These are phyloP conservation scores for Penicillium italicum DNA, from an alignment of 2,329 filamentous ascomycete species.

Conservation along the genomic window DNA sequence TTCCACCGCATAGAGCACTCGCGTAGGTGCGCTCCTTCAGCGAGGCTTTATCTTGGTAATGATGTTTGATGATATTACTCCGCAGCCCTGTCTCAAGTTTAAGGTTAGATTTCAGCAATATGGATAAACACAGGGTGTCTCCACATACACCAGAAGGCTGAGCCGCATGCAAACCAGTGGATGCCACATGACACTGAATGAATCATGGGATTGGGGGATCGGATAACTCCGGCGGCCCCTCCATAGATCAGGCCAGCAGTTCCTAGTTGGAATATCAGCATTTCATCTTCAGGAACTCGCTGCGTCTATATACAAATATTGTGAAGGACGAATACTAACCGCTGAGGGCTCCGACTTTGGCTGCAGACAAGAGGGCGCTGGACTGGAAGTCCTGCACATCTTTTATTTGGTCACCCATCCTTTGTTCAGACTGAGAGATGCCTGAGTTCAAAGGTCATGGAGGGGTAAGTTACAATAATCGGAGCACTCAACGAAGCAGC, in stretches of 20 bases:
- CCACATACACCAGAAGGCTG: conserved; percentile 68
- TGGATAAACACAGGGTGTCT: background rate
- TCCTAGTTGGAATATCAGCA: conserved; percentile 10
- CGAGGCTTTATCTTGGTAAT: conserved; percentile 52
- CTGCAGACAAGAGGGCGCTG: conserved; percentile 37
- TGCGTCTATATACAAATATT: conserved; percentile 4
- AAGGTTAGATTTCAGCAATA: conserved; percentile 4
- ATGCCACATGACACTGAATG: conserved; percentile 70
- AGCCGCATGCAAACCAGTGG: conserved; percentile 77
- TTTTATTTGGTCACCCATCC: conserved; percentile 28
- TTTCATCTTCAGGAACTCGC: background rate
- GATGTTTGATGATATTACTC: conserved; percentile 46
- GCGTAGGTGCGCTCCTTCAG: conserved; percentile 60
- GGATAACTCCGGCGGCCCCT: conserved; percentile 67
- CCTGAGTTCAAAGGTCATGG: conserved; percentile 7
- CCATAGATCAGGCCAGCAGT: conserved; percentile 60
- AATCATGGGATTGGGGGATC: conserved; percentile 61
- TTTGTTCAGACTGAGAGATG: conserved; percentile 14
- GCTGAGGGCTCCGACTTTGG: conserved; percentile 58
- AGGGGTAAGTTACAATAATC: background rate
- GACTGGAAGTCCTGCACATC: conserved; percentile 16
- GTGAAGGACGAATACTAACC: conserved; percentile 45
- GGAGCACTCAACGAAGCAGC: background rate
- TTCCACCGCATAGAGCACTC: conserved; percentile 66
- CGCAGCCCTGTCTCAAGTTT: conserved; percentile 33